phyloP scores from a whole-genome alignment of 768 basidiomycete genomes.

The Mycena capillaripes region DNA sequence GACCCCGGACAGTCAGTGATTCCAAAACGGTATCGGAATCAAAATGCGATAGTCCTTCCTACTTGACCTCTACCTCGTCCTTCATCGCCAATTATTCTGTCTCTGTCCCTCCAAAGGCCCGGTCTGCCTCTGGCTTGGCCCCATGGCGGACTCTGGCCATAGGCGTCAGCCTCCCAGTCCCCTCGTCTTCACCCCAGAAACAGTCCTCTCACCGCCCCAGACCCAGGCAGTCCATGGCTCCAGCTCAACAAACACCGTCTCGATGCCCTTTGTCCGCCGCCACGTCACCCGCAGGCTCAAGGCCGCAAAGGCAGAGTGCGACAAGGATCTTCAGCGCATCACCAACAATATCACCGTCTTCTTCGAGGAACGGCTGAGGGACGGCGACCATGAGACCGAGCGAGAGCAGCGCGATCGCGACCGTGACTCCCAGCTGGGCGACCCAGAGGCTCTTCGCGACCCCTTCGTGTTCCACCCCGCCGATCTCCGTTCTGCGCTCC shows the following conservation, averaged over 20 bases:
- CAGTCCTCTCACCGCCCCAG: conserved; percentile 65
- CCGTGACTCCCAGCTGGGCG: conserved; percentile 67
- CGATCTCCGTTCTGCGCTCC: conserved; percentile 69
- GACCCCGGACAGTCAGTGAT: conserved; percentile 35
- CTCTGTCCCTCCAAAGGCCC: conserved; percentile 38
- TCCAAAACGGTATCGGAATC: neutral
- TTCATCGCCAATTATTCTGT: conserved; percentile 41
- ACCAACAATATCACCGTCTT: conserved; percentile 95
- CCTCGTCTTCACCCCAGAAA: conserved; percentile 82
- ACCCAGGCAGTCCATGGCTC: conserved; percentile 57
- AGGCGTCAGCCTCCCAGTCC: conserved; percentile 82
- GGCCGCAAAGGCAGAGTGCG: conserved; percentile 95
- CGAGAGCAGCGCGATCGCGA: conserved; percentile 66
- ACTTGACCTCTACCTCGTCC: conserved; percentile 30
- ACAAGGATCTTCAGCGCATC: conserved; percentile 95
- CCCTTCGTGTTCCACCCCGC: conserved; percentile 70
- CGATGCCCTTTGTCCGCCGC: conserved; percentile 92
- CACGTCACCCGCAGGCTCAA: conserved; percentile 95
- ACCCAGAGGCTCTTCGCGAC: conserved; percentile 71
- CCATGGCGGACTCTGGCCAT: conserved; percentile 67
- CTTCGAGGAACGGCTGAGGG: conserved; percentile 91
- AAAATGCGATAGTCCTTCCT: conserved; percentile 27
- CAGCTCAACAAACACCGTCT: conserved; percentile 74
- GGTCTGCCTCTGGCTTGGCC: conserved; percentile 39
- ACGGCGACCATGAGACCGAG: conserved; percentile 80